Conservation (phyloP, 1,139 yeast species). For the Hansenula anomala region DNA sequence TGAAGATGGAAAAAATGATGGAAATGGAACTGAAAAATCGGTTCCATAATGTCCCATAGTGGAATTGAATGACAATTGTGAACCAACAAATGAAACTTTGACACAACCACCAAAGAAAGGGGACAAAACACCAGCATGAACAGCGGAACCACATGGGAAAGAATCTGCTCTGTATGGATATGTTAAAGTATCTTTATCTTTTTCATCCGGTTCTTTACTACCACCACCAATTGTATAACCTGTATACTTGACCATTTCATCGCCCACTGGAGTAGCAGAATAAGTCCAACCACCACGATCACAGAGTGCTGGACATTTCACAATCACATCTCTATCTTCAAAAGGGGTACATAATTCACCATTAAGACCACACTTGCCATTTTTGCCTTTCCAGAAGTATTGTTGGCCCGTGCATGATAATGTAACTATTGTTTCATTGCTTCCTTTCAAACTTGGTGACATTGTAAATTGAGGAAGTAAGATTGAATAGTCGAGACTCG, state of each 20-base stretch:
- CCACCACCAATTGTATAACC: slow-evolving; percentile 82
- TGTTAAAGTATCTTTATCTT: slow-evolving; percentile 28
- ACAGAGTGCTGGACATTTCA: slow-evolving; percentile 89
- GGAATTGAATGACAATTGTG: slow-evolving; percentile 43
- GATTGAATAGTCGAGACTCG: slow-evolving; percentile 14
- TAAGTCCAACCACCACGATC: slow-evolving; percentile 74
- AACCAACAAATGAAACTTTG: slow-evolving; percentile 52
- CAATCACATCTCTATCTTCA: slow-evolving; percentile 41
- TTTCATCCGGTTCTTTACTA: slow-evolving; percentile 21
- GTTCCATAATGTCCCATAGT: slow-evolving; percentile 40
- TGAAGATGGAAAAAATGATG: slow-evolving; percentile 71
- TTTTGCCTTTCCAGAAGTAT: slow-evolving; percentile 68
- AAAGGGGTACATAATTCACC: slow-evolving; percentile 54
- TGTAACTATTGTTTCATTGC: slow-evolving; percentile 22
- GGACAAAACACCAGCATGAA: slow-evolving; percentile 77
- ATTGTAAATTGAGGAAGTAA: slow-evolving; percentile 23
- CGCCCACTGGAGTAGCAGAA: slow-evolving; percentile 75
- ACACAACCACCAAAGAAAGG: slow-evolving; percentile 83
- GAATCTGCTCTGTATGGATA: slow-evolving; percentile 84
- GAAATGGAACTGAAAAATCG: slow-evolving; percentile 56
- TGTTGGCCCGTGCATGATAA: slow-evolving; percentile 40
- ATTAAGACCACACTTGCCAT: slow-evolving; percentile 70
- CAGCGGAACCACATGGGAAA: slow-evolving; percentile 85
- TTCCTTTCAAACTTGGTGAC: slow-evolving; percentile 22
- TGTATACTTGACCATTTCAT: slow-evolving; percentile 58